Evolutionary conservation across 352 stramenopile genomes (phyloP).

Genomic region (Globisporangium acanthophoron): DNA sequence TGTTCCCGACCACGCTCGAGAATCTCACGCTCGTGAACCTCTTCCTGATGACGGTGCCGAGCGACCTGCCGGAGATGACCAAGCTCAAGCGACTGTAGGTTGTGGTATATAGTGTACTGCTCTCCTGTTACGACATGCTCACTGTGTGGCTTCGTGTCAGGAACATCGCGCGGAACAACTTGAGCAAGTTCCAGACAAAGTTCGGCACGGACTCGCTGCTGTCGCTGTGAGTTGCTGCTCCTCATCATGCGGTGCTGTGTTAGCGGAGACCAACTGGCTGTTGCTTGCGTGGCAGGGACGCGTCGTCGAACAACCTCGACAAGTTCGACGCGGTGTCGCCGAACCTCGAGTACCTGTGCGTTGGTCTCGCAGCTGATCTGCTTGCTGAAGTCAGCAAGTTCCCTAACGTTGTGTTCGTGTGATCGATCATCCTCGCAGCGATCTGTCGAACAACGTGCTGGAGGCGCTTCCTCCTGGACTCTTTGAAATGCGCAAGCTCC

Average conservation of each 20-base stretch:
- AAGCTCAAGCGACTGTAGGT: constrained; percentile 7
- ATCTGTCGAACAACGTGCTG: constrained; percentile 15
- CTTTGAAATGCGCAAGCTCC: constrained; percentile 11
- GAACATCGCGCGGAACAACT: constrained; percentile 11
- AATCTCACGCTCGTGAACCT: constrained; percentile 11
- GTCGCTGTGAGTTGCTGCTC: constrained; percentile 4
- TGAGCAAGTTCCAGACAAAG: constrained; percentile 8
- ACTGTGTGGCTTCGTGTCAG: not conserved
- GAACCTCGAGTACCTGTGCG: constrained; percentile 12
- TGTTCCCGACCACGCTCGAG: constrained; percentile 11
- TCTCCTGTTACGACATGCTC: not conserved
- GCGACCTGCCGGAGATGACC: constrained; percentile 4
- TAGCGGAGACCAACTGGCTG: not conserved
- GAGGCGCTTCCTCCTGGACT: constrained; percentile 5
- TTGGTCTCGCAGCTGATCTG: not conserved
- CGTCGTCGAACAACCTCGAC: constrained; percentile 14
- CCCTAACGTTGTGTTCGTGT: too few relatives aligned
- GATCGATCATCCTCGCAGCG: not conserved
- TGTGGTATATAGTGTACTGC: not conserved
- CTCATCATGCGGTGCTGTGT: too few relatives aligned
- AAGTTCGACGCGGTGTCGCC: constrained; percentile 7
- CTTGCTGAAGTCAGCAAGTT: too few relatives aligned
- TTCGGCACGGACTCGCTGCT: constrained; percentile 10
- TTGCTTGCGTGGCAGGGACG: constrained; percentile 2
- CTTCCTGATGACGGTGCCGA: constrained; percentile 5